phyloP scores from a whole-genome alignment of 306 rosid species.

The Pyrus communis region DNA sequence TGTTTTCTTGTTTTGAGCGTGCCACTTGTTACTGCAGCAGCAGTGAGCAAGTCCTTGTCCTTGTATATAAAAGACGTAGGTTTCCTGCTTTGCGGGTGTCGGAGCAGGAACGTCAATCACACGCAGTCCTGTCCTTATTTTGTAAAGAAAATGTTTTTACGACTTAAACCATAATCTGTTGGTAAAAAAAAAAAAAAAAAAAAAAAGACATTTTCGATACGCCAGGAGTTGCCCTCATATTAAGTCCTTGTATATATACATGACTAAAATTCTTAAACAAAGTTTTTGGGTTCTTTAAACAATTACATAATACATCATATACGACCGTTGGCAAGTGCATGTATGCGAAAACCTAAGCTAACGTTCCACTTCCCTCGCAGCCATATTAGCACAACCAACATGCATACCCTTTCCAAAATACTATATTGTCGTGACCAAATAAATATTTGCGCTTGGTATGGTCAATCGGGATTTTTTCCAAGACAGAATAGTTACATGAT shows the following conservation, averaged over 20 bases:
- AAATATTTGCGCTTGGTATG: not conserved
- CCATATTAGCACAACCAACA: not conserved
- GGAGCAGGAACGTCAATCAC: fast-evolving
- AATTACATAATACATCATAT: not conserved
- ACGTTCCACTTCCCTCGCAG: not conserved
- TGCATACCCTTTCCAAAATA: not conserved
- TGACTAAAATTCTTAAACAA: too few relatives aligned
- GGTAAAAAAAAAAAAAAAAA: too few relatives aligned
- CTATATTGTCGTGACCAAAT: not conserved
- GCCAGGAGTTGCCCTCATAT: too few relatives aligned
- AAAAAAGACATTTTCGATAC: too few relatives aligned
- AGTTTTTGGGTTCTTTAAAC: not conserved
- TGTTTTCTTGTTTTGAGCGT: not conserved
- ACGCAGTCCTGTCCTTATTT: too few relatives aligned
- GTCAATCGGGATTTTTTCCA: not conserved
- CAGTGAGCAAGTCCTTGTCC: not conserved
- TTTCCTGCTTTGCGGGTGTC: too few relatives aligned
- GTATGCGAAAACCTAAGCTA: not conserved
- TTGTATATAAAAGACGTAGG: too few relatives aligned
- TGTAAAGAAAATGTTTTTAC: too few relatives aligned
- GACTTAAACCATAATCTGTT: too few relatives aligned
- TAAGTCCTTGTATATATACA: too few relatives aligned
- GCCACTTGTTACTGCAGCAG: not conserved
- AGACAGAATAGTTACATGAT: too few relatives aligned
- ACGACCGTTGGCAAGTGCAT: not conserved